Evolutionary conservation across 2,329 filamentous ascomycete species (phyloP), one percentile per base, ranked within the genome.

Genomic region (Ophiostoma angusticollis): DNA sequence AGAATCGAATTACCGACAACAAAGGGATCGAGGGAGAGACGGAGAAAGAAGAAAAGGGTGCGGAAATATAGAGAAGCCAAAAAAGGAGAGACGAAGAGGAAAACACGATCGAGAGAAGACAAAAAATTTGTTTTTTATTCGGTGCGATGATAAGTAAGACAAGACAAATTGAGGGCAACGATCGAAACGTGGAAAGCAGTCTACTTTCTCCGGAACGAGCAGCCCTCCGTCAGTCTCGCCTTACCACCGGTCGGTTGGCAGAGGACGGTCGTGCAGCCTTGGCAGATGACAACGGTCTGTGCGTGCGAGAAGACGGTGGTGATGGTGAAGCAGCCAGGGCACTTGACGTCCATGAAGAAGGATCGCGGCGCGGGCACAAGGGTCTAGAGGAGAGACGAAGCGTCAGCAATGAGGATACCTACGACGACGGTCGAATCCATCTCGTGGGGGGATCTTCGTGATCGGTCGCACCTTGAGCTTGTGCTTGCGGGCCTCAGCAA

Each of bases 331-430:
- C 91, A 98, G 61, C 91, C 91, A 65, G 91, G 91, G 84, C 91
- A 98, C 83, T 98, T 98, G 76, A 98, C 91, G 66, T 98, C 91
- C 91, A 98, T 98, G 84, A 98, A 98, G 84, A 96, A 98, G 55
- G 89, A 96, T 67, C 91, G 85, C 60, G 91, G 91, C 53, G 78
- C 81, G 59, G 91, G 91, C 64, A 98, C 91, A 59, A 98, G 84
- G 55, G 77, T 86, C 86, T 93, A 30, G 11, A 9, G 11, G 9
- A 54, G 47, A 39, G 31, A 22, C n/a, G n/a, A n/a, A n/a, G n/a
- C n/a, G n/a, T n/a, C n/a, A n/a, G n/a, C n/a, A n/a, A n/a, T n/a
- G n/a, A n/a, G n/a, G n/a, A n/a, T n/a, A n/a, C n/a, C n/a, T n/a
- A n/a, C n/a, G n/a, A n/a, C n/a, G n/a, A 21, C 17, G 25, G 3